Percentiles rank a stretch among this genome's conserved stretches.
phyloP scores from a whole-genome alignment of 2,329 filamentous ascomycete genomes.

The Chaetoscypha palmicola region DNA sequence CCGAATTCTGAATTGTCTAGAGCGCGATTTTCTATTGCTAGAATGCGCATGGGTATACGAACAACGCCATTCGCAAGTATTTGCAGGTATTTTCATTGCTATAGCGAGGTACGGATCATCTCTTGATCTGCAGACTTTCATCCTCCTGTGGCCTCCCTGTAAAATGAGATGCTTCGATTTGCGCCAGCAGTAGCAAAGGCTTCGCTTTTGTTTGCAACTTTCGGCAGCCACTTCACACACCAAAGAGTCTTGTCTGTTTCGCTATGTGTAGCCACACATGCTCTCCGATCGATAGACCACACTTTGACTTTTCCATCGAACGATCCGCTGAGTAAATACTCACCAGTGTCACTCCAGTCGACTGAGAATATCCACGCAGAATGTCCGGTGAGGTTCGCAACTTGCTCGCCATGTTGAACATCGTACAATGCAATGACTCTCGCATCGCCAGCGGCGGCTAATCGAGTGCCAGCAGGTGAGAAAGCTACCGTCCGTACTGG shows the following conservation, averaged over 20 bases:
- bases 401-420: slow-evolving; percentile 83
- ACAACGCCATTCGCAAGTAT: too few relatives aligned
- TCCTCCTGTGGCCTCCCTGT: slow-evolving; percentile 70
- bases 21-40: too few relatives aligned
- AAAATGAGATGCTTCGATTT: slow-evolving; percentile 70
- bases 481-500: slow-evolving; percentile 82
- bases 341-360: slow-evolving; percentile 89
- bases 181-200: slow-evolving; percentile 75
- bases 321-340: slow-evolving; percentile 79
- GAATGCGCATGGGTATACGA: too few relatives aligned
- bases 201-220: slow-evolving; percentile 50
- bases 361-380: slow-evolving; percentile 83
- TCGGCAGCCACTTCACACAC: slow-evolving; percentile 78
- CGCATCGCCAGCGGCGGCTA: slow-evolving; percentile 87
- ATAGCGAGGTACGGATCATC: too few relatives aligned
- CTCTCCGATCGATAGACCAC: slow-evolving; percentile 79
- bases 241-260: slow-evolving; percentile 83
- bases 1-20: too few relatives aligned
- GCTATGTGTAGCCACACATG: slow-evolving; percentile 87
- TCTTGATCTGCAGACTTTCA: too few relatives aligned
- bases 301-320: slow-evolving; percentile 95
- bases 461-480: slow-evolving; percentile 73
- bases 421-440: slow-evolving; percentile 88
- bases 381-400: slow-evolving; percentile 75
- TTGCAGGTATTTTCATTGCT: too few relatives aligned